Conservation (phyloP, 2,329 filamentous ascomycete genomes). For the Colletotrichum destructivum region DNA sequence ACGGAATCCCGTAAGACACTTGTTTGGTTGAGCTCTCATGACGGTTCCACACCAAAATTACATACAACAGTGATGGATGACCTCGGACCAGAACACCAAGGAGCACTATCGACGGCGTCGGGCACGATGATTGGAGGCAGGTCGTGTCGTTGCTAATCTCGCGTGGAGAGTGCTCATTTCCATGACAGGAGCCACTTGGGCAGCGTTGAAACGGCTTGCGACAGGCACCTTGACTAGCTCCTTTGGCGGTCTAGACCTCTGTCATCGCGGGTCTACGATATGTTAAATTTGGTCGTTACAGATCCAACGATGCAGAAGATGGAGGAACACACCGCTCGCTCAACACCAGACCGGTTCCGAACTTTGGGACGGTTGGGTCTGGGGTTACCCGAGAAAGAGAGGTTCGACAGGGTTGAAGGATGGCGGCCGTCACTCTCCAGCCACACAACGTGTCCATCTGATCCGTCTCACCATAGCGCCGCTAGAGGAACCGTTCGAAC, state of each 20-base stretch:
- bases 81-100: background rate
- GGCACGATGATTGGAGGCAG: conserved; percentile 30
- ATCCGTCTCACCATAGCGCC: conserved; percentile 14
- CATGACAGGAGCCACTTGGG: conserved; percentile 28
- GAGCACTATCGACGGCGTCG: background rate
- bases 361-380: conserved; percentile 10
- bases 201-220: conserved; percentile 25
- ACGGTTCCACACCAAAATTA: conserved; percentile 8
- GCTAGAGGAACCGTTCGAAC: conserved; percentile 1
- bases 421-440: conserved; percentile 2
- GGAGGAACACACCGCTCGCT: background rate
- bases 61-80: conserved; percentile 15
- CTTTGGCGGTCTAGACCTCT: conserved; percentile 12
- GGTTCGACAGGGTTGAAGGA: conserved; percentile 12
- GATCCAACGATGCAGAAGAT: conserved; percentile 5
- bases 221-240: conserved; percentile 21
- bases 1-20: background rate
- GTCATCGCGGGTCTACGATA: conserved; percentile 1
- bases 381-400: conserved; percentile 8
- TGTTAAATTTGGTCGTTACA: background rate
- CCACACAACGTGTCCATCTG: conserved; percentile 18
- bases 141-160: conserved; percentile 38
- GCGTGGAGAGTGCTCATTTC: conserved; percentile 38
- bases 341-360: conserved; percentile 7
- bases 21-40: conserved; percentile 8